Evolutionary conservation across 805 yeast genomes (phyloP).

Genomic region (Myxozyma geophila): DNA sequence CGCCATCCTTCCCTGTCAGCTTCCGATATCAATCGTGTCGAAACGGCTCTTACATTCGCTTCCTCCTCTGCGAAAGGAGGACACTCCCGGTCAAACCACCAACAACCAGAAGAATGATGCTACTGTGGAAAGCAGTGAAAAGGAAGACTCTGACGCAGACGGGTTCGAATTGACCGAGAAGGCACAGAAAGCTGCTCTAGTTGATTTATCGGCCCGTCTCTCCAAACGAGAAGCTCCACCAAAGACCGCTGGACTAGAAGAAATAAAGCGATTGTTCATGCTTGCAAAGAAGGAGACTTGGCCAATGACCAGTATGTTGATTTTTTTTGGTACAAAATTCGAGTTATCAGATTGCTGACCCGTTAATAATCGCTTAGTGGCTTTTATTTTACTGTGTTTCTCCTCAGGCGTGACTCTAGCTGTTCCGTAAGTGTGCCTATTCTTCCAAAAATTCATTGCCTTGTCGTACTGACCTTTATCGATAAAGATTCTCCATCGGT

Average conservation of each 20-base stretch:
- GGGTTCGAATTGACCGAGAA: constrained; percentile 28
- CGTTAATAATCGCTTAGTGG: constrained; percentile 45
- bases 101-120: background rate
- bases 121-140: background rate
- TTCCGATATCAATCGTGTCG: background rate
- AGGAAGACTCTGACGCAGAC: constrained; percentile 4
- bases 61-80: constrained; percentile 3
- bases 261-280: constrained; percentile 54
- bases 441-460: background rate
- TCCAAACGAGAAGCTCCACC: constrained; percentile 35
- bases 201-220: constrained; percentile 36
- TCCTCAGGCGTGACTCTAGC: constrained; percentile 82
- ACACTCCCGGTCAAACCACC: background rate
- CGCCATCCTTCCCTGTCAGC: background rate
- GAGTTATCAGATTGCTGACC: background rate
- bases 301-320: constrained; percentile 48
- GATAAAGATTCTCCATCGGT: constrained; percentile 59
- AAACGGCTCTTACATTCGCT: background rate
- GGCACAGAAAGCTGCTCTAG: constrained; percentile 36
- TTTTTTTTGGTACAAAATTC: background rate
- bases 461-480: background rate
- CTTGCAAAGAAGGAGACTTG: constrained; percentile 63
- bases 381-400: constrained; percentile 64
- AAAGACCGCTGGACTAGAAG: constrained; percentile 41
- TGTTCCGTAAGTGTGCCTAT: constrained; percentile 60